These are phyloP conservation scores for Xerocomus brunneocitrinus DNA, from an alignment of 768 basidiomycete species.

Conservation along the genomic window DNA sequence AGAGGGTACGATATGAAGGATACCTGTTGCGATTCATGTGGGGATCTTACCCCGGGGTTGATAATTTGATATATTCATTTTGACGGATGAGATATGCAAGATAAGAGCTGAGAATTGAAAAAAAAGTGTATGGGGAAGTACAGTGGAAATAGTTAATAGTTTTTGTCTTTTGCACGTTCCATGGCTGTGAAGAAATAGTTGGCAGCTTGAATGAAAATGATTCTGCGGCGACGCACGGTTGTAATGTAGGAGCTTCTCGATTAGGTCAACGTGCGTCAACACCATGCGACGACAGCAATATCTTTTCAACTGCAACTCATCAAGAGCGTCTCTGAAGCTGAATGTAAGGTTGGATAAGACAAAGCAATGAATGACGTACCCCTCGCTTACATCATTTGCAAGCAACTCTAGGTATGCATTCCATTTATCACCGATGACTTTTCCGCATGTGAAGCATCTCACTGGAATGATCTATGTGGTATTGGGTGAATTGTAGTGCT, in stretches of 20 bases:
- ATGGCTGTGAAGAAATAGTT: constrained; percentile 21
- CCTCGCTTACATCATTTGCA: constrained; percentile 79
- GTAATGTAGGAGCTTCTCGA: constrained; percentile 94
- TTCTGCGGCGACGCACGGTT: constrained; percentile 62
- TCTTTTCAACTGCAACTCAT: constrained; percentile 82
- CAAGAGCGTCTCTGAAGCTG: constrained; percentile 71
- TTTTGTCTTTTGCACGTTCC: constrained; percentile 32
- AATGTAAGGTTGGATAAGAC: neutral
- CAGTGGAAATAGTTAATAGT: constrained; percentile 2
- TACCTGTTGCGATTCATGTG: neutral
- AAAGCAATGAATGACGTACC: constrained; percentile 47
- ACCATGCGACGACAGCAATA: constrained; percentile 99
- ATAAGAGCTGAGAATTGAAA: neutral
- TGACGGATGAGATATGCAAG: neutral
- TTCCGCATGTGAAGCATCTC: constrained; percentile 94
- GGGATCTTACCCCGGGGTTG: neutral
- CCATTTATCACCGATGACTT: constrained; percentile 98
- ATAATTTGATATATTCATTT: neutral
- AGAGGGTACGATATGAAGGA: too few relatives aligned
- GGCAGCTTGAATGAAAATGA: neutral
- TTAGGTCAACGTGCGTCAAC: constrained; percentile 93
- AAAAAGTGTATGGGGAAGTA: neutral
- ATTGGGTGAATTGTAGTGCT: neutral
- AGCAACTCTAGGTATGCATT: constrained; percentile 79
- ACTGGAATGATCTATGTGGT: constrained; percentile 83